phyloP scores from a whole-genome alignment of 169 alveolate genomes.

The Besnoitia besnoiti region DNA sequence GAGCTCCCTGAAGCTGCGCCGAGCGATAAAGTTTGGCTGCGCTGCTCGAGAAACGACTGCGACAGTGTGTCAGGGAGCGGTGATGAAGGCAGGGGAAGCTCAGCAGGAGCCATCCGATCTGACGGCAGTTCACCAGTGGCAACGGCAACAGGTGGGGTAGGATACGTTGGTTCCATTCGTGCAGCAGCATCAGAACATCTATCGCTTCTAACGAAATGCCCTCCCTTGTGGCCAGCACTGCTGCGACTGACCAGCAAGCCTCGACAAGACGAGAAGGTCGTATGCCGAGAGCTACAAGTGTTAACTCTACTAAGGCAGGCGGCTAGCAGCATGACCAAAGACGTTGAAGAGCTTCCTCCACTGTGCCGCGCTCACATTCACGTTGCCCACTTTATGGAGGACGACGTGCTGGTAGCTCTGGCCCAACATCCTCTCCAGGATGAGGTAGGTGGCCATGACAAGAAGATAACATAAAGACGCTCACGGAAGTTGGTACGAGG shows the following conservation, averaged over 20 bases:
- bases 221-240: too few relatives aligned
- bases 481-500: too few relatives aligned
- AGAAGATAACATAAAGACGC: too few relatives aligned
- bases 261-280: too few relatives aligned
- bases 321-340: too few relatives aligned
- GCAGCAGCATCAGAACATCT: not conserved
- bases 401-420: not conserved
- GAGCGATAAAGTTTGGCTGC: not conserved
- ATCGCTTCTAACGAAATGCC: not conserved
- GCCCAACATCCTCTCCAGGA: conserved; percentile 5
- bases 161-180: not conserved
- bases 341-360: not conserved
- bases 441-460: too few relatives aligned
- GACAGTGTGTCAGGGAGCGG: not conserved
- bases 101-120: too few relatives aligned
- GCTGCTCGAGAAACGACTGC: not conserved
- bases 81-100: not conserved
- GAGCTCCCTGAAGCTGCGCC: not conserved
- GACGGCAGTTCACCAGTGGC: too few relatives aligned
- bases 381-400: conserved; percentile 19
- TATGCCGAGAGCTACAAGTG: too few relatives aligned
- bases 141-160: not conserved
- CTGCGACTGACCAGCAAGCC: too few relatives aligned
- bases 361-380: conserved; percentile 24
- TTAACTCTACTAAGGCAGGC: too few relatives aligned